Conservation (phyloP, 768 basidiomycete species). For the Cyclocybe cylindracea region DNA sequence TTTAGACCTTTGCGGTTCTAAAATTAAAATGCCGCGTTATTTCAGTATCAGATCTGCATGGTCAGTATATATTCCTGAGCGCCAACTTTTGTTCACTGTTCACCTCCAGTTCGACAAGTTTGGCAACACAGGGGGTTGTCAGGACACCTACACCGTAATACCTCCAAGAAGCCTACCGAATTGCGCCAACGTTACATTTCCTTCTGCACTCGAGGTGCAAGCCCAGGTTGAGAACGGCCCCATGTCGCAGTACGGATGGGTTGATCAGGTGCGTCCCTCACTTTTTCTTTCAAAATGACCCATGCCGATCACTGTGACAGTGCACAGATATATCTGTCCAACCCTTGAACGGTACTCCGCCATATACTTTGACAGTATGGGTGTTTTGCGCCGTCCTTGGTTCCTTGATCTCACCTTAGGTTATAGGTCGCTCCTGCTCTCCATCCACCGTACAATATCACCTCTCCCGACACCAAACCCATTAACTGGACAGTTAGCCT, state of each 20-base stretch:
- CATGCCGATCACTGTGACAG: constrained; percentile 25
- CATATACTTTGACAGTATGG: constrained; percentile 57
- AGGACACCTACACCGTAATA: constrained; percentile 58
- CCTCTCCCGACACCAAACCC: constrained; percentile 36
- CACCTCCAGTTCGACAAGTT: constrained; percentile 50
- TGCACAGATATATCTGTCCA: constrained; percentile 58
- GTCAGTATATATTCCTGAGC: constrained; percentile 27
- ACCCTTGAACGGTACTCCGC: constrained; percentile 59
- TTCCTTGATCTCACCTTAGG: background rate
- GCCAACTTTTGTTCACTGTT: background rate
- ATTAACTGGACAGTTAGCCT: constrained; percentile 62
- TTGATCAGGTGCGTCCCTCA: constrained; percentile 43
- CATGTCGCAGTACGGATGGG: constrained; percentile 61
- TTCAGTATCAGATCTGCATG: constrained; percentile 70
- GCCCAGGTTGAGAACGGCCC: constrained; percentile 47
- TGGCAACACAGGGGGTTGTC: constrained; percentile 63
- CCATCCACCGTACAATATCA: constrained; percentile 62
- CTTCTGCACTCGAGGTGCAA: constrained; percentile 43
- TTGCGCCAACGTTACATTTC: constrained; percentile 54
- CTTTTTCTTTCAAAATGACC: background rate
- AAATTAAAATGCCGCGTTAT: background rate
- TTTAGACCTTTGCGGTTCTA: background rate
- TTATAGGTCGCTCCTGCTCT: constrained; percentile 57
- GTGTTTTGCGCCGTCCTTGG: background rate
- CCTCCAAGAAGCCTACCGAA: constrained; percentile 39